Evolutionary conservation across 2,329 filamentous ascomycete species (phyloP), one percentile per base, ranked within the genome.

Genomic region (Xylariaceae sp.): DNA sequence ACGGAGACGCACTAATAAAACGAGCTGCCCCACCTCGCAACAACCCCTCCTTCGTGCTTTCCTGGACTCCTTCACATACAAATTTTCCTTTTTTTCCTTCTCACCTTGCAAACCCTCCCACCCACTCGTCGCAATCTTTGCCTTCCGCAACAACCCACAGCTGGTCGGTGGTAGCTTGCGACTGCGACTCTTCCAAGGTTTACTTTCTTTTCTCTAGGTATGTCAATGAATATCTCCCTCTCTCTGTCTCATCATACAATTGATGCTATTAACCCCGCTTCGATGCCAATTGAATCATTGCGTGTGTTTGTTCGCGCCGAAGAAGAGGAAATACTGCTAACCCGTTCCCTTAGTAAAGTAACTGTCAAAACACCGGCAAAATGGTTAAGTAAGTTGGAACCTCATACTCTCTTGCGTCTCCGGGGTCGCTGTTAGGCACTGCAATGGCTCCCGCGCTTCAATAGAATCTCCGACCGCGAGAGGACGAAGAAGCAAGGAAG

Each of bases 341-440:
- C 53, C 50, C 8, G 19, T 52, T 32, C 62, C 60, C 46, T 43
- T 66, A 70, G 70, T 71, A 72, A 69, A 71, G 61, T 74, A 68
- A 71, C 66, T 68, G 63, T 67, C 73, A 73, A 75, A 87, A 84
- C 74, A 89, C 91, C 89, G 90, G 80, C 87, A 96, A 91, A 76
- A 99, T 99, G 94, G 94, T 99, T 77, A 96, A 97, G 91, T 96
- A 88, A 88, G 91, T 58, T 41, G 39, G 11, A 47, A 26, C 49
- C 40, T 30, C 19, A 19, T 19, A 19, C 4, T 2, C 37, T 44
- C 34, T 11, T 8, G 29, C 43, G 27, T 56, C 46, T 31, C 41
- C 29, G 29, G 19, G 43, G 35, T 37, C 8, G 35, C 35, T 11
- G 35, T 37, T 45, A 40, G 40, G 40, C 35, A n/a, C 34, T 39